Evolutionary conservation across 1,139 yeast genomes (phyloP), one percentile per base, ranked within the genome.

Genomic region (Taphrina deformans): DNA sequence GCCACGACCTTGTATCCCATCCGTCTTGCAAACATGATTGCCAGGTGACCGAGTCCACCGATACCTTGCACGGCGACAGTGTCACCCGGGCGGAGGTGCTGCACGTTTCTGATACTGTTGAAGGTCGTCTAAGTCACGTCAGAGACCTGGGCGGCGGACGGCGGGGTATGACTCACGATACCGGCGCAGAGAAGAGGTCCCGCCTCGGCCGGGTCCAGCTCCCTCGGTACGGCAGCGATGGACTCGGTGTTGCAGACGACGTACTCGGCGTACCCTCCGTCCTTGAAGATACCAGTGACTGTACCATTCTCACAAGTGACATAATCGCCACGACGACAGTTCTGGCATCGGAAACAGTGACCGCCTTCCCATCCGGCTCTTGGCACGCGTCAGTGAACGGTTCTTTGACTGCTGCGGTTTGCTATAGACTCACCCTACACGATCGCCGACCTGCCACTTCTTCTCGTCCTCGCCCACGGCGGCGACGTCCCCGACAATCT

Each of bases 381-480:
- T 2, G 2, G 9, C 5, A 27, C 18, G n/a, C n/a, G n/a, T n/a
- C n/a, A n/a, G n/a, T n/a, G n/a, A n/a, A n/a, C n/a, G n/a, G n/a
- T n/a, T n/a, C n/a, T n/a, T n/a, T n/a, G n/a, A n/a, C n/a, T n/a
- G n/a, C n/a, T n/a, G n/a, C n/a, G n/a, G n/a, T n/a, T n/a, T n/a
- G n/a, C n/a, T n/a, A n/a, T n/a, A n/a, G n/a, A 48, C 53, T 48
- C 26, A 48, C 53, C 93, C 95, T 67, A 93, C 95, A 63, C 75
- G 79, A 75, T 88, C 93, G 73, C 95, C 95, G 72, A 86, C 75
- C 74, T 86, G 82, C 79, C 88, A 86, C 74, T 86, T 85, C 72
- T 78, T 81, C 70, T 87, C 95, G 70, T 83, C 80, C 52, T 77
- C 73, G 65, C 88, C 88, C 31, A 83, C 75, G 23, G 79, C 78